These are phyloP conservation scores for Globisporangium sylvaticum DNA, from an alignment of 352 stramenopile genomes.

Conservation along the genomic window DNA sequence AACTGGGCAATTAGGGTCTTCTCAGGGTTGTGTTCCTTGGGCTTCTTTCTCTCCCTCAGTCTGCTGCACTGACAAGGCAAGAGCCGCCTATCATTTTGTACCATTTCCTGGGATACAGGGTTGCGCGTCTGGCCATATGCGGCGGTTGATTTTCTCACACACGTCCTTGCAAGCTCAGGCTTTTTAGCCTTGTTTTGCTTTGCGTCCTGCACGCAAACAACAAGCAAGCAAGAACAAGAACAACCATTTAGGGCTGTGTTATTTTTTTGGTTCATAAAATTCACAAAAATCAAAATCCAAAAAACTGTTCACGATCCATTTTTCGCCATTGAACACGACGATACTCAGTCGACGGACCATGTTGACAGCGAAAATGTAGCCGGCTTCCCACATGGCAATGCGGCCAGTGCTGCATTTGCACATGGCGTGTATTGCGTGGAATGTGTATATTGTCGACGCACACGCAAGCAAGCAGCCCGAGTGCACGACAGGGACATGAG, in stretches of 20 bases:
- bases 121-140: conserved; percentile 2
- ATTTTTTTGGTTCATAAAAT: not conserved
- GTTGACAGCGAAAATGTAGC: not conserved
- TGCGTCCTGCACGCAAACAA: not conserved
- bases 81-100: not conserved
- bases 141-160: conserved; percentile 10
- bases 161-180: not conserved
- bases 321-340: not conserved
- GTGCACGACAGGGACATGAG: no score
- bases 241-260: conserved; percentile 3
- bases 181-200: not conserved
- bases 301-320: conserved; percentile 2
- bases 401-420: not conserved
- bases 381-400: not conserved
- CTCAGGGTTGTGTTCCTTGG: not conserved
- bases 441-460: not conserved
- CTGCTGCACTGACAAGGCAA: not conserved
- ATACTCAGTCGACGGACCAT: not conserved
- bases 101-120: not conserved
- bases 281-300: not conserved
- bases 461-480: not conserved
- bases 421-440: not conserved
- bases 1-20: not conserved
- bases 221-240: not conserved
- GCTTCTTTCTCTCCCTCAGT: conserved; percentile 5